Base-by-base conservation (phyloP, 192 early-diverging fungal species). In the Coemansia sp. region DNA sequence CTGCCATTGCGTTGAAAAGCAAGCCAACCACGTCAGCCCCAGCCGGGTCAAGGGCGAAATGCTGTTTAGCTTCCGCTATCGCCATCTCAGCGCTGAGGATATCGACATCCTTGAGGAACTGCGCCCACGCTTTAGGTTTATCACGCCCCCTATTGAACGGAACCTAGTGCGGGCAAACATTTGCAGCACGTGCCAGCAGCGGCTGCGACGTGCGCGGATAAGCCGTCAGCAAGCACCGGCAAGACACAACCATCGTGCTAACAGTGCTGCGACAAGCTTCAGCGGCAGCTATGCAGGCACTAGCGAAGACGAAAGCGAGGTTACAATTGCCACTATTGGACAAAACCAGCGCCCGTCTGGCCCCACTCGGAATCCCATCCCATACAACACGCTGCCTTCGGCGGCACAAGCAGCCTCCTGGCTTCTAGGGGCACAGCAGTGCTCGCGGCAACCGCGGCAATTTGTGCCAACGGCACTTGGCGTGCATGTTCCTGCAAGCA, bases 151-250 rank as follows among this genome's bases (percentile, higher is more conserved):
- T 23, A 60, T 75, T 26, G 72, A 75, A 29, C 40, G 72, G 19
- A 53, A 36, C 29, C 46, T 75, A 27, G 65, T 64, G 10, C 66
- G 72, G 7, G 72, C 72, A 19, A 75, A 75, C 50, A 64, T 75
- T 15, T 75, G 72, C 58, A 75, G 73, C 39, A 75, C 73, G 26
- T 75, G 73, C 11, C 73, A 75, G 55, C 73, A 75, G 51, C 43
- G 73, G 8, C 54, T 75, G 21, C 61, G 73, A 11, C 36, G 73
- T 23, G 73, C 73, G n/a, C 65, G 73, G 2, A 32, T 55, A 12
- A 28, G 25, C 34, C 43, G 45, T 9, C 43, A 27, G n/a, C 55
- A n/a, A n/a, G n/a, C n/a, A n/a, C n/a, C n/a, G n/a, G n/a, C n/a
- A n/a, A n/a, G n/a, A n/a, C n/a, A 34, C 34, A 31, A 30, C 11